Percentiles rank a stretch among this genome's conserved stretches.
phyloP scores from a whole-genome alignment of 176 grass and related monocot genomes.

The Phragmites australis region DNA sequence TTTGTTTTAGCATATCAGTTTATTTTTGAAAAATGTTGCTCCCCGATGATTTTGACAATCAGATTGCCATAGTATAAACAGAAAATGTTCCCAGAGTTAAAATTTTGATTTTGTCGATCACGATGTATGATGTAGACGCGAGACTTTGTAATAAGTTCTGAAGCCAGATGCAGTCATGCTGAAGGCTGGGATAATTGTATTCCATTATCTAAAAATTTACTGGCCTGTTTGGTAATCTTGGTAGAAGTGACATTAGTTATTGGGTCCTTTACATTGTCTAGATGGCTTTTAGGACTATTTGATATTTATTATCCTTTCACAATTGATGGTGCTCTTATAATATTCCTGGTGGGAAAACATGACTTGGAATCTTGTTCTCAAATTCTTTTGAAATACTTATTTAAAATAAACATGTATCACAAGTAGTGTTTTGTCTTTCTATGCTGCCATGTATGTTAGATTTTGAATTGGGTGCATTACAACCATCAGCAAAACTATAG shows the following conservation, averaged over 20 bases:
- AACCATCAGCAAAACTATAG: neutral
- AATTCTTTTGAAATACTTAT: neutral
- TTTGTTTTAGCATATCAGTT: neutral
- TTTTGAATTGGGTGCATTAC: neutral
- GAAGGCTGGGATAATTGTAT: too few species aligned
- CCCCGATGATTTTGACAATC: neutral
- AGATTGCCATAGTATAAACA: neutral
- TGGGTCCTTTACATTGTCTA: neutral
- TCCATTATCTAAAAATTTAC: too few species aligned
- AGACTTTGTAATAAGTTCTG: too few species aligned
- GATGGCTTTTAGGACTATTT: neutral
- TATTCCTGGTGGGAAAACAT: neutral
- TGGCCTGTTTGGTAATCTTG: neutral
- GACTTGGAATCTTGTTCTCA: neutral
- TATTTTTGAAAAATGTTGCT: neutral
- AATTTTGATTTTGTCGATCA: too few species aligned
- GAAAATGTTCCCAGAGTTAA: neutral
- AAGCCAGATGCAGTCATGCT: too few species aligned
- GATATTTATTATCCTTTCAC: neutral
- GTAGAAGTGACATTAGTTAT: neutral
- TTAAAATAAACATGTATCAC: neutral
- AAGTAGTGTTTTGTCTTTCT: neutral
- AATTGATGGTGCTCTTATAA: neutral
- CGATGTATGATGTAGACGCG: too few species aligned
- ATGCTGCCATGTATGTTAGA: neutral